A percentile compares a stretch with the other conserved stretches of the same genome.
Evolutionary conservation across 1,284 basidiomycete species (phyloP).

Genomic region (Fomitopsis palustris): DNA sequence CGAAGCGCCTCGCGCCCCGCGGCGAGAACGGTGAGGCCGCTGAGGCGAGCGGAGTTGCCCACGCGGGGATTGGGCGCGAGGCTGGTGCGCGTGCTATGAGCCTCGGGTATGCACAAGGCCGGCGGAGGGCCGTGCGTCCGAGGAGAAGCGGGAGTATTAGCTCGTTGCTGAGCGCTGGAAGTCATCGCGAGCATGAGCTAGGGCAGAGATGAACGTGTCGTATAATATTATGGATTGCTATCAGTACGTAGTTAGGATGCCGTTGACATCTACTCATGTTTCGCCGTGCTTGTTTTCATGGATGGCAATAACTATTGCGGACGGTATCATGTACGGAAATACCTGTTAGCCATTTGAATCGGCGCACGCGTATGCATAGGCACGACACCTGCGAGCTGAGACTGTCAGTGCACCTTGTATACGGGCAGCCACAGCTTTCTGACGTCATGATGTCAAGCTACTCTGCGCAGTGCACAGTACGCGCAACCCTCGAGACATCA

Average conservation of each 20-base stretch:
- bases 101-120: conserved; percentile 1
- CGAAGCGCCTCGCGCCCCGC: background rate
- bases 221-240: no score
- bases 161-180: conserved; percentile 1
- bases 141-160: conserved; percentile 1
- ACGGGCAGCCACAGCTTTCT: no score
- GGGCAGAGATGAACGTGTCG: background rate
- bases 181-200: background rate
- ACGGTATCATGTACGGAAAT: background rate
- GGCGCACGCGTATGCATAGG: no score
- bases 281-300: background rate
- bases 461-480: no score
- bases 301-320: background rate
- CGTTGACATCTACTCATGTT: background rate
- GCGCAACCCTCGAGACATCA: no score
- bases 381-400: background rate
- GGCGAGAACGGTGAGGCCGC: background rate
- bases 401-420: background rate
- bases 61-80: background rate
- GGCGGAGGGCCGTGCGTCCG: background rate
- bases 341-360: no score
- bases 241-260: background rate
- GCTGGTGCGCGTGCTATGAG: background rate
- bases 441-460: no score
- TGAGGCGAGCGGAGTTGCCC: background rate